These are phyloP conservation scores for Omphalotus olearius DNA, from an alignment of 1,284 basidiomycete genomes.

Conservation along the genomic window DNA sequence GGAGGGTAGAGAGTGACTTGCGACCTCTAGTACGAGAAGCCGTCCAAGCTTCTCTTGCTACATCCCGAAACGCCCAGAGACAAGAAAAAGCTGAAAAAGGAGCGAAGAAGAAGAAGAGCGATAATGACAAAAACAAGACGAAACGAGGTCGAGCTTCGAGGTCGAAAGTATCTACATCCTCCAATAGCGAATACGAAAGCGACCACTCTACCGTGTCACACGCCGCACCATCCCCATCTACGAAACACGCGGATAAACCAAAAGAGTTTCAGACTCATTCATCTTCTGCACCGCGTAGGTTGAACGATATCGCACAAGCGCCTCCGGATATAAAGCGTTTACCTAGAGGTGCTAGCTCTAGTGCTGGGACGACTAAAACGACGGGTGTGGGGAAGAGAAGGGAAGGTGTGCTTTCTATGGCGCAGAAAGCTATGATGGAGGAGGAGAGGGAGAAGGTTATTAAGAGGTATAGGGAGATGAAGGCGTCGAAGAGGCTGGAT, in stretches of 20 bases:
- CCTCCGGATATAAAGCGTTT: conserved; percentile 48
- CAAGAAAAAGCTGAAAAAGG: conserved; percentile 33
- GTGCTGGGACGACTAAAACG: background rate
- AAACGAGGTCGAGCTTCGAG: too few relatives aligned
- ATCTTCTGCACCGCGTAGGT: conserved; percentile 55
- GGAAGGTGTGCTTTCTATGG: conserved; percentile 60
- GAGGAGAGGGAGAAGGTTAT: conserved; percentile 67
- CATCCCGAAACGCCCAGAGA: conserved; percentile 42
- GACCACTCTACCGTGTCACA: conserved; percentile 15
- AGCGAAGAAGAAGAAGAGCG: too few relatives aligned
- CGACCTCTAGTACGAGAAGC: conserved; percentile 58
- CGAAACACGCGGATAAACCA: conserved; percentile 27
- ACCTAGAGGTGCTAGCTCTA: conserved; percentile 1
- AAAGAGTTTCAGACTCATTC: conserved; percentile 55
- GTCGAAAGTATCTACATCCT: background rate
- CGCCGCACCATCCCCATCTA: conserved; percentile 12
- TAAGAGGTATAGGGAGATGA: conserved; percentile 62
- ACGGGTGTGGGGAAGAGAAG: conserved; percentile 23
- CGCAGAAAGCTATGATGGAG: conserved; percentile 72
- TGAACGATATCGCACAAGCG: conserved; percentile 68
- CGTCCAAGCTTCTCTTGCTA: conserved; percentile 51
- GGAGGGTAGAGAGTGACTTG: conserved; percentile 66
- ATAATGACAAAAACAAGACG: too few relatives aligned
- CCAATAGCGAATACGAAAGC: conserved; percentile 13
- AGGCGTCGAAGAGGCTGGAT: conserved; percentile 31